Conservation (phyloP, 2,329 filamentous ascomycete species). For the Zelopaecilomyces penicillatus region DNA sequence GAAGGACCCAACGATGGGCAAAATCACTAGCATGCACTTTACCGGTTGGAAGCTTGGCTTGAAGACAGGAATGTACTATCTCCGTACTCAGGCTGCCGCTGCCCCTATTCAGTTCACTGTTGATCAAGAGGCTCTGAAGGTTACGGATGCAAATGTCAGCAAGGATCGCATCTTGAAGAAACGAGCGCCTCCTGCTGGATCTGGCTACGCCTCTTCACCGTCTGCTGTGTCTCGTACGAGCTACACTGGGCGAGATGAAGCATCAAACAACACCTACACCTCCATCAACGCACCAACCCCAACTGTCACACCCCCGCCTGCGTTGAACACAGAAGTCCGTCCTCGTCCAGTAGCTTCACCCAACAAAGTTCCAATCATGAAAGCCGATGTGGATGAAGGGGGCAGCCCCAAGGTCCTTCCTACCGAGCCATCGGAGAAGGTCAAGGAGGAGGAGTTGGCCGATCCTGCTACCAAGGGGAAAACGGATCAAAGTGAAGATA, state of each 20-base stretch:
- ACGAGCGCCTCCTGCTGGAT: constrained; percentile 50
- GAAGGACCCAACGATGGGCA: constrained; percentile 98
- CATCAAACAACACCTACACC: constrained; percentile 25
- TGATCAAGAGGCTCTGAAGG: constrained; percentile 88
- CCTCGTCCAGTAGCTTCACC: constrained; percentile 45
- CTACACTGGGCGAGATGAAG: constrained; percentile 49
- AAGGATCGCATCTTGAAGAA: constrained; percentile 60
- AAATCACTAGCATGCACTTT: constrained; percentile 99
- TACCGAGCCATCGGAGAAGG: constrained; percentile 57
- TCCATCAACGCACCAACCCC: constrained; percentile 61
- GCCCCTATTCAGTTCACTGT: constrained; percentile 98
- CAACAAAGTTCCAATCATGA: constrained; percentile 59
- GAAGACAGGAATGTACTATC: constrained; percentile 99
- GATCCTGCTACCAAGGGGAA: constrained; percentile 39
- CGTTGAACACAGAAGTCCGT: constrained; percentile 28
- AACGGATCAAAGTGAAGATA: constrained; percentile 60
- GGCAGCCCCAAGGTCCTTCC: constrained; percentile 72
- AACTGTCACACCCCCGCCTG: constrained; percentile 55
- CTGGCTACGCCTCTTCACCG: constrained; percentile 47
- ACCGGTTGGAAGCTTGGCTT: constrained; percentile 97
- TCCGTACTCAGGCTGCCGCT: constrained; percentile 92
- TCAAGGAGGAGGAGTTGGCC: constrained; percentile 57
- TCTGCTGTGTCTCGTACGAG: constrained; percentile 60
- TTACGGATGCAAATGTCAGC: constrained; percentile 71
- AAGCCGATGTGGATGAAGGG: constrained; percentile 67